Conservation (phyloP, 75 land plant species). For the Pinus taeda region DNA sequence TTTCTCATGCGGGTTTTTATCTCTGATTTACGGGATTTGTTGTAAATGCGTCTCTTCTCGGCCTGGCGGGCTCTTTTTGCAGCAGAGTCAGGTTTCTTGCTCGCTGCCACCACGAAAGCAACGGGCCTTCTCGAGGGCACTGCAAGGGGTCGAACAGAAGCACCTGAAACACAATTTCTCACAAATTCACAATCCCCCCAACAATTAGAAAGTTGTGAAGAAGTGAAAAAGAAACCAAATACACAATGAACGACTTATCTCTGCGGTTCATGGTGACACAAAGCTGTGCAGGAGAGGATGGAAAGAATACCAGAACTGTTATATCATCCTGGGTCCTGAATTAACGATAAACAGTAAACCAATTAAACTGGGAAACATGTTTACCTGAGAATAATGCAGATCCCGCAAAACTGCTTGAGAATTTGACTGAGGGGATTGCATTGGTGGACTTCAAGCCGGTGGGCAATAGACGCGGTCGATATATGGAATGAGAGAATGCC, state of each 20-base stretch:
- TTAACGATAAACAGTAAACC: background rate
- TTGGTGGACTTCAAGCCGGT: background rate
- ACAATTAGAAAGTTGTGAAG: background rate
- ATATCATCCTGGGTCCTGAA: too few species aligned
- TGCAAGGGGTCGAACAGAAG: background rate
- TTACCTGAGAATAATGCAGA: background rate
- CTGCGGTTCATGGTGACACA: too few species aligned
- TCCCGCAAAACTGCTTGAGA: background rate
- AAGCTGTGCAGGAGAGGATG: too few species aligned
- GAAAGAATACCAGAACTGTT: too few species aligned
- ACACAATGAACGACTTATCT: background rate
- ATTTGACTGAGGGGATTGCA: slow-evolving; percentile 1
- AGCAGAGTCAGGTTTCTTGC: slow-evolving; percentile 70
- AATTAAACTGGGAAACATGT: background rate
- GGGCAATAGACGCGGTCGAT: background rate
- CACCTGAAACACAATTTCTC: slow-evolving; percentile 1
- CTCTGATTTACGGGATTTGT: slow-evolving; percentile 89
- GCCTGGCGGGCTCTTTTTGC: slow-evolving; percentile 83
- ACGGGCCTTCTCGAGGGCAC: slow-evolving; percentile 10
- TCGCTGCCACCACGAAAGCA: slow-evolving; percentile 58
- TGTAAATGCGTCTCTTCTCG: slow-evolving; percentile 76
- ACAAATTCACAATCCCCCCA: background rate
- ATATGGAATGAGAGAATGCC: background rate
- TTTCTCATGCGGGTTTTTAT: slow-evolving; percentile 88
- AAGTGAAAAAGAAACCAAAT: background rate